Evolutionary conservation across 129 eudicot genomes (phyloP), one percentile per base, ranked within the genome.

Genomic region (Lactuca sativa): DNA sequence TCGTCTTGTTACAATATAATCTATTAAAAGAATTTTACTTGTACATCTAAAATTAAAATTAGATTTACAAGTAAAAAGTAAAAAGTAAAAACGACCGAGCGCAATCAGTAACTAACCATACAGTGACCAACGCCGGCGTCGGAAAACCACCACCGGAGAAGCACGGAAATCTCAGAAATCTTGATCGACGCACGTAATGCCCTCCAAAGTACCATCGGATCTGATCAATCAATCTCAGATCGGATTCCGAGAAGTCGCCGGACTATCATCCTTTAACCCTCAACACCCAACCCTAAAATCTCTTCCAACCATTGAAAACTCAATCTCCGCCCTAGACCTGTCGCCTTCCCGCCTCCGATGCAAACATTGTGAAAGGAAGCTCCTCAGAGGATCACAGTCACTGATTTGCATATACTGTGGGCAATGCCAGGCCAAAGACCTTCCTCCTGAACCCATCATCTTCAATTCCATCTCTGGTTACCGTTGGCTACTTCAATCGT

Each of bases 361-460:
- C 65, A 58, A 54, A 40, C 78, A 79, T 70, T 92, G 97, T 56
- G 72, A 78, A 13, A 88, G 66, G 6, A 84, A 64, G 76, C 89
- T 92, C 16, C 78, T 88, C 10, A 76, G 95, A 65, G 97, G 96
- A 9, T 17, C 79, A n/a, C 71, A 84, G 4, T 88, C 97, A 1
- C 63, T 84, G 21, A 74, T 92, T 78, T 92, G 97, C 80, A 56
- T 84, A 7, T 86, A 88, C 64, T 92, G 97, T 56, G 97, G 89
- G 25, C 61, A 64, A 43, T 82, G 66, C 10, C 85, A 74, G 48
- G 76, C 67, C 13, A 62, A 73, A 38, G 89, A 84, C 62, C 58
- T 65, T 43, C 78, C 73, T 68, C 87, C 84, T 9, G 70, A 78
- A 49, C 84, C 91, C 58, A 78, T 92, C 4, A 49, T 58, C 36